Evolutionary conservation across 1,284 basidiomycete species (phyloP), one percentile per base, ranked within the genome.

Genomic region (Malassezia globosa): DNA sequence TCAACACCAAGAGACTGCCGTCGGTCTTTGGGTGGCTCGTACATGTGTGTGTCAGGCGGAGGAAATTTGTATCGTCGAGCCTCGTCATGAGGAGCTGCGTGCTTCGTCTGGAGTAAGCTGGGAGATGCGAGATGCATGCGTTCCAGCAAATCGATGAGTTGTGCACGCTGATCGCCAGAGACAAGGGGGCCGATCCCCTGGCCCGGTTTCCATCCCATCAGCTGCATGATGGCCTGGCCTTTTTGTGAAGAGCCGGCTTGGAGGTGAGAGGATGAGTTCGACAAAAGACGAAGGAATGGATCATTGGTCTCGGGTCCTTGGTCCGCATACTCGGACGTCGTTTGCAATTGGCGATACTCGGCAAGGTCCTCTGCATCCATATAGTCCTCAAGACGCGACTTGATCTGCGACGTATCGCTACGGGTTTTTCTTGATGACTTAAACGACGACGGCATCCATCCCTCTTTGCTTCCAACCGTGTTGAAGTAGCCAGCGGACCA

Each of bases 291-390:
- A 8, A 39, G 16, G 14, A 40, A 13, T 25, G 42, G 48, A 19
- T 39, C 42, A 5, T 19, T 73, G 16, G 4, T 11, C 29, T 31
- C 29, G 76, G 1, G 58, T 68, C 27, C 51, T 71, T 14, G 51
- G 52, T 39, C 68, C 62, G 44, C 34, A 25, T 45, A 56, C 7
- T 45, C 42, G 13, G 48, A 38, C 23, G 47, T 37, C 19, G 51
- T 48, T 18, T 49, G 43, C 7, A 92, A 72, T 11, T 19, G 29
- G 26, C 39, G 39, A 53, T 84, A 72, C 55, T 86, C 85, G 31
- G 82, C 80, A n/a, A 92, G 74, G 72, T 95, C 92, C 73, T 97
- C 94, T 37, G 95, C 92, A 73, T 97, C 92, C 92, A 97, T 97
- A 72, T 88, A 96, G 71, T 96, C 92, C 69, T 95, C 87, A 0